Evolutionary conservation across 1,284 basidiomycete genomes (phyloP).

Genomic region (Austropuccinia psidii): DNA sequence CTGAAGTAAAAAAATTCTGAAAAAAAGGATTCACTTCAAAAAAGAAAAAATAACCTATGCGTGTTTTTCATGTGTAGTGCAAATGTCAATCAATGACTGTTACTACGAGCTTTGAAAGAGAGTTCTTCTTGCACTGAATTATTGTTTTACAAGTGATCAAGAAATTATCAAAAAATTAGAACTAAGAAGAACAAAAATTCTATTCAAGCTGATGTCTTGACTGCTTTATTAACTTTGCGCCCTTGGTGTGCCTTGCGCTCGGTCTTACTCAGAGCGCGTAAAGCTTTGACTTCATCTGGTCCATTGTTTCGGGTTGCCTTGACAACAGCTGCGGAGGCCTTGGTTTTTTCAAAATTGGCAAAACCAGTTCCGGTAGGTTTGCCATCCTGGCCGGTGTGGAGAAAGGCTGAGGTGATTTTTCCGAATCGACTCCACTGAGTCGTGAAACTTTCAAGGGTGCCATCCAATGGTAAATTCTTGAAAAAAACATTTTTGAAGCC

Average conservation of each 20-base stretch:
- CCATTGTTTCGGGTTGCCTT: background rate
- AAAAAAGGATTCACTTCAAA: too few relatives aligned
- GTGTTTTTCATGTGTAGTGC: too few relatives aligned
- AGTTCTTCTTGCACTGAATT: too few relatives aligned
- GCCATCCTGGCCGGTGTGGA: background rate
- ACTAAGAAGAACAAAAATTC: background rate
- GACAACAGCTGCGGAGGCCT: background rate
- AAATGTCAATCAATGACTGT: too few relatives aligned
- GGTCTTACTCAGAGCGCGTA: background rate
- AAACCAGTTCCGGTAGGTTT: constrained; percentile 1
- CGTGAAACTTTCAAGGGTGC: background rate
- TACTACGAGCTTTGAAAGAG: too few relatives aligned
- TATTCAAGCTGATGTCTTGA: background rate
- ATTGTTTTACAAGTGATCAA: background rate
- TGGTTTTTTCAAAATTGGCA: constrained; percentile 2
- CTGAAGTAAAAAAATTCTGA: too few relatives aligned
- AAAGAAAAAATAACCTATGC: too few relatives aligned
- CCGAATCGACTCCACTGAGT: background rate
- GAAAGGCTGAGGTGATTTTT: background rate
- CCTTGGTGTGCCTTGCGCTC: background rate
- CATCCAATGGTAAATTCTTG: constrained; percentile 5
- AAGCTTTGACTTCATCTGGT: constrained; percentile 2
- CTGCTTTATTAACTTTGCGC: background rate
- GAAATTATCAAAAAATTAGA: background rate
- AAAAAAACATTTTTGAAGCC: constrained; percentile 18